Evolutionary conservation across 129 eudicot genomes (phyloP).

Genomic region (Sambucus nigra): DNA sequence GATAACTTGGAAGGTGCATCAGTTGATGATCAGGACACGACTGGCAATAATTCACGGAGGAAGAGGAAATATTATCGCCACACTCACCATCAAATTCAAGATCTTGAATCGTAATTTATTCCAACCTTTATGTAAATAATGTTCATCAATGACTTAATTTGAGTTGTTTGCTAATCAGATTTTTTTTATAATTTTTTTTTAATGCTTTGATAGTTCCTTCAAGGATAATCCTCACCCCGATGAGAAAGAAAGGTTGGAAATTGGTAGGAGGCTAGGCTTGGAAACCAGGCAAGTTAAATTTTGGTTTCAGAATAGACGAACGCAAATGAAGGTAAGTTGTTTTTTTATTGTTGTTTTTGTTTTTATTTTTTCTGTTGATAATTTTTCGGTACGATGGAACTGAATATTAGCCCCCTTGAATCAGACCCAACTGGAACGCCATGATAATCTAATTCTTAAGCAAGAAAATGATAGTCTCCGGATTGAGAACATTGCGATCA

Average conservation of each 20-base stretch:
- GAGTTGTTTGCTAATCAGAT: not conserved
- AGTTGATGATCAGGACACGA: constrained; percentile 43
- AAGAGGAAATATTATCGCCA: constrained; percentile 67
- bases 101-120: constrained; percentile 57
- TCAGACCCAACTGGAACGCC: constrained; percentile 70
- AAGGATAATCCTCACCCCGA: constrained; percentile 80
- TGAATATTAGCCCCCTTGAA: not conserved
- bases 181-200: not conserved
- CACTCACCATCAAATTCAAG: constrained; percentile 76
- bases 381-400: not conserved
- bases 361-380: not conserved
- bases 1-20: constrained; percentile 69
- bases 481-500: constrained; percentile 61
- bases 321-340: constrained; percentile 73
- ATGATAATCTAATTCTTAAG: constrained; percentile 56
- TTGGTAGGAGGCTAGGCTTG: constrained; percentile 60
- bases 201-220: constrained; percentile 36
- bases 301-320: constrained; percentile 91
- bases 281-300: constrained; percentile 73
- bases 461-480: constrained; percentile 66
- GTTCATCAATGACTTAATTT: not conserved
- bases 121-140: not conserved
- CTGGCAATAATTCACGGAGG: constrained; percentile 32
- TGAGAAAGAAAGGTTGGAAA: constrained; percentile 67
- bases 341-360: not conserved